A percentile compares a stretch with the other conserved stretches of the same genome.
phyloP scores from a whole-genome alignment of 169 alveolate species.

The Perkinsus olseni region DNA sequence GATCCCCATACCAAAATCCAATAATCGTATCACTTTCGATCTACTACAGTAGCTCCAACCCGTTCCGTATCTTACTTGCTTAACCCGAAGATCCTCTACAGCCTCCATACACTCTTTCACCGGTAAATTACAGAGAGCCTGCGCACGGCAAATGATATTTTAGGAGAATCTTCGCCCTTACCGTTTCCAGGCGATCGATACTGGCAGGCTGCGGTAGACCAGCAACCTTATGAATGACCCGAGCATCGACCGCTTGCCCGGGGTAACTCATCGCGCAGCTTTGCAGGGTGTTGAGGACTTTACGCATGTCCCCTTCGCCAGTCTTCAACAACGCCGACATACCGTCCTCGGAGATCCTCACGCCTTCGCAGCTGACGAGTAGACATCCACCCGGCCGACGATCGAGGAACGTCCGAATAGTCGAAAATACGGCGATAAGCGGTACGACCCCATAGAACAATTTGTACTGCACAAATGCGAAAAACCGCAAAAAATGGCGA shows the following conservation, averaged over 20 bases:
- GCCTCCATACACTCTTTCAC: constrained; percentile 5
- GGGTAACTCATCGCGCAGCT: constrained; percentile 19
- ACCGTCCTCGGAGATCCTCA: constrained; percentile 34
- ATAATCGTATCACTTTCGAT: too few relatives aligned
- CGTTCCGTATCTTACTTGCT: background rate
- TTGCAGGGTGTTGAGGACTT: constrained; percentile 61
- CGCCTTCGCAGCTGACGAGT: constrained; percentile 43
- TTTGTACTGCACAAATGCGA: too few relatives aligned
- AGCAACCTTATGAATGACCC: constrained; percentile 42
- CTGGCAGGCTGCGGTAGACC: constrained; percentile 51
- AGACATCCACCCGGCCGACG: too few relatives aligned
- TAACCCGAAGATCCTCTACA: constrained; percentile 1
- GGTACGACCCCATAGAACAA: too few relatives aligned
- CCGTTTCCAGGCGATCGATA: constrained; percentile 16
- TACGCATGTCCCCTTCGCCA: constrained; percentile 76
- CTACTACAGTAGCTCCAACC: too few relatives aligned
- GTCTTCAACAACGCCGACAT: constrained; percentile 44
- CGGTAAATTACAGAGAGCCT: constrained; percentile 24
- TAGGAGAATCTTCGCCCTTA: too few relatives aligned
- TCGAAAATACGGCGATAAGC: too few relatives aligned
- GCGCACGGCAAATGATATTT: background rate
- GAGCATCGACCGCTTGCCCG: background rate
- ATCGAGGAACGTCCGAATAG: too few relatives aligned
- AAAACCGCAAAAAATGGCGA: too few relatives aligned
- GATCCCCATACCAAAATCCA: too few relatives aligned